A percentile compares a stretch with the other conserved stretches of the same genome.
Conservation (phyloP, 2,329 filamentous ascomycete species). For the Epicoccum nigrum region DNA sequence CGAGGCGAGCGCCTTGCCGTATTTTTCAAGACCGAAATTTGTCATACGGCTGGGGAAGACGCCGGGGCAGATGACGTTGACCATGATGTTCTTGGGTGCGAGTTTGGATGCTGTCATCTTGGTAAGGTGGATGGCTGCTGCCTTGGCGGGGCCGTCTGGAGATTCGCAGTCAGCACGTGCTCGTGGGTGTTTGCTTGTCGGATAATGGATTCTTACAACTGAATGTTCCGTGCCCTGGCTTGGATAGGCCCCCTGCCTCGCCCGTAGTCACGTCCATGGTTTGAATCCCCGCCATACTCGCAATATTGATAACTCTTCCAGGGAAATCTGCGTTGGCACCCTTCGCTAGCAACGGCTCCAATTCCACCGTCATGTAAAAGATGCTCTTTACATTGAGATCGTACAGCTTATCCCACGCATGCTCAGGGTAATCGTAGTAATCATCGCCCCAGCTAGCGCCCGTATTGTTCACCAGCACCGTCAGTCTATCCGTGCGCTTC, state of each 20-base stretch:
- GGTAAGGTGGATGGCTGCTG: constrained; percentile 60
- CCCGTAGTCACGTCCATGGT: constrained; percentile 55
- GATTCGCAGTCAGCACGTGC: neutral
- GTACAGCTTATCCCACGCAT: constrained; percentile 64
- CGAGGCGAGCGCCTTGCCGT: constrained; percentile 54
- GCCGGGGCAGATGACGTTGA: constrained; percentile 53
- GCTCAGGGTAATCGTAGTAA: constrained; percentile 64
- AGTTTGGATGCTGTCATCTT: constrained; percentile 59
- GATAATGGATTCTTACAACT: constrained; percentile 42
- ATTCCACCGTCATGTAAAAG: constrained; percentile 55
- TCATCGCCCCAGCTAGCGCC: constrained; percentile 62
- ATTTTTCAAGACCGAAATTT: constrained; percentile 58
- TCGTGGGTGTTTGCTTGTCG: too few species aligned
- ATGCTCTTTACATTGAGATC: constrained; percentile 61
- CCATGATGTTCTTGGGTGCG: constrained; percentile 60
- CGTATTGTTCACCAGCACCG: constrained; percentile 60
- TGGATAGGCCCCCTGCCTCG: constrained; percentile 57
- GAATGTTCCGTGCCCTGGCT: constrained; percentile 59
- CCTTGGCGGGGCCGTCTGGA: constrained; percentile 58
- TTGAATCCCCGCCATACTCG: constrained; percentile 54
- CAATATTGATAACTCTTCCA: constrained; percentile 60
- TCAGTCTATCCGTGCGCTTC: constrained; percentile 52
- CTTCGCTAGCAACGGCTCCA: constrained; percentile 57
- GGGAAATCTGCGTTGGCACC: constrained; percentile 52
- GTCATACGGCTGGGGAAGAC: constrained; percentile 62